phyloP scores from a whole-genome alignment of 306 rosid species.

The Dalbergia cochinchinensis region DNA sequence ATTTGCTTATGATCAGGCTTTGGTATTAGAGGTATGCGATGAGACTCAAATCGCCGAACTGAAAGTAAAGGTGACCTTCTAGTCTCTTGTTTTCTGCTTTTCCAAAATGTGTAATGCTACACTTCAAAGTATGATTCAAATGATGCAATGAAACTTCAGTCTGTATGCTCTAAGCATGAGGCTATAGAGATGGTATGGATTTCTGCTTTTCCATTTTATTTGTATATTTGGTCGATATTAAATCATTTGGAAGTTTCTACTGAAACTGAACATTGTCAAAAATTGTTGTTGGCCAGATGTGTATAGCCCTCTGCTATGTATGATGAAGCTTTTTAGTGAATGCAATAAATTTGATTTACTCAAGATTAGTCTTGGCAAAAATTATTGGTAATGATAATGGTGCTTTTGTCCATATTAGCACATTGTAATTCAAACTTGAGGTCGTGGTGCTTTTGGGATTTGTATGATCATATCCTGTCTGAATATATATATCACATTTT shows the following conservation, averaged over 20 bases:
- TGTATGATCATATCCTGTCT: not conserved
- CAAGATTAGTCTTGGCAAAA: not conserved
- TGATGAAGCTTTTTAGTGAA: not conserved
- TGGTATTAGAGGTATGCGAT: conserved; percentile 81
- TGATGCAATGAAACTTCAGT: conserved; percentile 3
- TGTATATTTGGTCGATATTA: conserved; percentile 14
- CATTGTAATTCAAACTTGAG: conserved; percentile 15
- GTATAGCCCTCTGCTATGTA: not conserved
- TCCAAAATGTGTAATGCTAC: not conserved
- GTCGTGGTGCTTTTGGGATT: conserved; percentile 1
- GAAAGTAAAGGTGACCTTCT: conserved; percentile 73
- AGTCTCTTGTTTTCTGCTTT: conserved; percentile 12
- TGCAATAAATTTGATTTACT: conserved; percentile 6
- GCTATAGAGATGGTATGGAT: conserved; percentile 22
- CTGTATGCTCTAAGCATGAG: conserved; percentile 4
- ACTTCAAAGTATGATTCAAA: not conserved
- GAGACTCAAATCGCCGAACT: conserved; percentile 88
- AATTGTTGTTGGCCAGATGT: not conserved
- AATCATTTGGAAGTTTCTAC: not conserved
- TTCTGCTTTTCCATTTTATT: conserved; percentile 25
- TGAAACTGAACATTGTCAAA: not conserved
- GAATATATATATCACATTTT: not conserved
- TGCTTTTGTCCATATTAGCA: conserved; percentile 1
- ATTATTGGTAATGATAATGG: not conserved
- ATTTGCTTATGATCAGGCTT: conserved; percentile 59